Base-by-base conservation (phyloP, 2,329 filamentous ascomycete species). In the Hymenoscyphus fructigenus region DNA sequence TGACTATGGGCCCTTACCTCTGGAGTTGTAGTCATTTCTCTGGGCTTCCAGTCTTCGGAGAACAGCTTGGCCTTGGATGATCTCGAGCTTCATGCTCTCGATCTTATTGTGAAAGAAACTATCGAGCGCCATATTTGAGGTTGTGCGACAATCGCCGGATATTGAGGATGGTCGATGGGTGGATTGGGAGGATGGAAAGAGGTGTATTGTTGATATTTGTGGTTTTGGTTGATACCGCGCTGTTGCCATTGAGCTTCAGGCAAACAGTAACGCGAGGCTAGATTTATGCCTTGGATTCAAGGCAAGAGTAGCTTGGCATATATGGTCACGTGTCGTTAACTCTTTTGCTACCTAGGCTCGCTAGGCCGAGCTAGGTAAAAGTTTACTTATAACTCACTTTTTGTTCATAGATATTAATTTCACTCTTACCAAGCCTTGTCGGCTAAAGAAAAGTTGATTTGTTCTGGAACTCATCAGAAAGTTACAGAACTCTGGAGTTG, bases 71-170 rank as follows among this genome's bases (percentile, higher is more conserved):
- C 95, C 94, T 82, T 98, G 94, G 79, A 99, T 94, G 78, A 99
- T 99, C 87, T 99, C 94, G 79, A 99, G 93, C 90, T 98, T 98
- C 91, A 98, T 97, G 79, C 91, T 89, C 91, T 99, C 95, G 82
- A 98, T 98, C 86, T 99, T 99, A 85, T 98, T 98, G 83, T 95
- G 92, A 81, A 96, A 99, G 84, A 97, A 99, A 81, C 91, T 96
- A 81, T 98, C 95, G 82, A 99, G 91, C 87, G 94, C 93, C 95
- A 99, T 99, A 78, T 77, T 89, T 86, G 59, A 50, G 20, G 61
- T 17, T 41, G 9, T 38, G n/a, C 50, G 60, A 50, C 20, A 9
- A 14, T 59, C 47, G 47, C 47, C 20, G 47, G 20, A 26, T 26
- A 14, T 53, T 9, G 47, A 23, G 23, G 20, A 53, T 26, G 47